Base-by-base conservation (phyloP, 345 rosid genomes). In the Camelina sativa region DNA sequence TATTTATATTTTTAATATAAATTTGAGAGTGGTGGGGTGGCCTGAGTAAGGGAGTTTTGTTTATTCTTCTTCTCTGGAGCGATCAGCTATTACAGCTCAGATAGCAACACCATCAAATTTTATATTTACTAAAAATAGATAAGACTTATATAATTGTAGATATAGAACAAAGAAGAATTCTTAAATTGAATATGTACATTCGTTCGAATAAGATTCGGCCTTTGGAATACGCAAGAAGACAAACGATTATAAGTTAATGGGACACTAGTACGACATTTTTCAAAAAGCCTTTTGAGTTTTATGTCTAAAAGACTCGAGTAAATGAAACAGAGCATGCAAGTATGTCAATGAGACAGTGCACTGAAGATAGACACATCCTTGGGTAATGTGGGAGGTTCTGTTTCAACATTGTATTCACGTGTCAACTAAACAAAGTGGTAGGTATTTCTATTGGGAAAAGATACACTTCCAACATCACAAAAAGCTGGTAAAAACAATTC, bases 81-180 rank as follows among this genome's bases (percentile, higher is more conserved):
- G 20, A 62, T 54, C 59, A 76, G 32, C 52, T 69, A 34, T 50
- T 46, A 54, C 80, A 76, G 80, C 75, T 69, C 64, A 76, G 75
- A 70, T 20, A 46, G 71, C 75, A 76, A 69, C 71, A 76, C 60
- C 12, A 55, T 17, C 52, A 15, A n/a, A 46, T 46, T 46, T 53
- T 15, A 44, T 40, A 60, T 76, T 50, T 30, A 7, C 22, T 68
- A 46, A 50, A 13, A 59, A 46, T 38, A 58, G 60, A 15, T 16
- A 51, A 8, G 22, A 41, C 65, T 20, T 47, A 54, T 34, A 48
- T 47, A 62, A 53, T 25, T 34, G 40, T 62, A 34, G 2, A 23
- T 62, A 34, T 5, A 34, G 74, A 68, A 32, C 74, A 62, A 20
- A 43, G 69, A 68, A 69, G 51, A 76, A 61, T 62, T 76, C 52